These are phyloP conservation scores for Mortierella sp. DNA, from an alignment of 371 early-diverging fungal species.

Conservation along the genomic window DNA sequence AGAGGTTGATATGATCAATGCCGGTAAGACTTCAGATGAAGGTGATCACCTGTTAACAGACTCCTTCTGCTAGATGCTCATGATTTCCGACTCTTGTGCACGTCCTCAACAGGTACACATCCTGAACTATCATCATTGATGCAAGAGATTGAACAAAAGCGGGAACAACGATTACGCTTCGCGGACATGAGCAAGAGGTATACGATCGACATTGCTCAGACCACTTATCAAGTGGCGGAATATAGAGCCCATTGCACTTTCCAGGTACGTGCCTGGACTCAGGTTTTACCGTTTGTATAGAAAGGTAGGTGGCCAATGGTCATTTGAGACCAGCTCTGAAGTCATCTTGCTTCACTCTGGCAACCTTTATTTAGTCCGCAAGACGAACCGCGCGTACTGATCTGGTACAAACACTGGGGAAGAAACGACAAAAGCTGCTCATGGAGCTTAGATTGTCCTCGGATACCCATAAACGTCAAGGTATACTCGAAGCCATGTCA, in stretches of 20 bases:
- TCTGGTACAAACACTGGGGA: slow-evolving; percentile 20
- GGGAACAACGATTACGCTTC: slow-evolving; percentile 59
- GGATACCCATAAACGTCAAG: slow-evolving; percentile 22
- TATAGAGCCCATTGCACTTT: slow-evolving; percentile 61
- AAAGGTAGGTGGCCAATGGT: background rate
- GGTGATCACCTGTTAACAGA: background rate
- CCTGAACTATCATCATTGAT: slow-evolving; percentile 66
- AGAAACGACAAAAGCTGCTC: slow-evolving; percentile 35
- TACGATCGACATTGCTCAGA: slow-evolving; percentile 60
- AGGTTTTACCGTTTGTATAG: too few relatives aligned
- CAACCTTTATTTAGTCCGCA: slow-evolving; percentile 22
- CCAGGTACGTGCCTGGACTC: slow-evolving; percentile 22
- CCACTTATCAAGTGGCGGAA: slow-evolving; percentile 62
- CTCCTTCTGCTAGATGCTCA: background rate
- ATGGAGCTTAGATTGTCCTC: slow-evolving; percentile 17
- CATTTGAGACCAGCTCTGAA: background rate
- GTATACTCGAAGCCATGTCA: background rate
- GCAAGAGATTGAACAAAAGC: slow-evolving; percentile 69
- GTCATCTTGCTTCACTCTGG: background rate
- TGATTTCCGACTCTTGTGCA: background rate
- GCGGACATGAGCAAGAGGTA: slow-evolving; percentile 67
- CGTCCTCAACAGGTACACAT: slow-evolving; percentile 58
- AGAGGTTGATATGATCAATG: slow-evolving; percentile 67
- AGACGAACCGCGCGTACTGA: slow-evolving; percentile 25
- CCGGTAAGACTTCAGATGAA: slow-evolving; percentile 51